phyloP scores from a whole-genome alignment of 306 rosid species.

The Inga leiocalycina region DNA sequence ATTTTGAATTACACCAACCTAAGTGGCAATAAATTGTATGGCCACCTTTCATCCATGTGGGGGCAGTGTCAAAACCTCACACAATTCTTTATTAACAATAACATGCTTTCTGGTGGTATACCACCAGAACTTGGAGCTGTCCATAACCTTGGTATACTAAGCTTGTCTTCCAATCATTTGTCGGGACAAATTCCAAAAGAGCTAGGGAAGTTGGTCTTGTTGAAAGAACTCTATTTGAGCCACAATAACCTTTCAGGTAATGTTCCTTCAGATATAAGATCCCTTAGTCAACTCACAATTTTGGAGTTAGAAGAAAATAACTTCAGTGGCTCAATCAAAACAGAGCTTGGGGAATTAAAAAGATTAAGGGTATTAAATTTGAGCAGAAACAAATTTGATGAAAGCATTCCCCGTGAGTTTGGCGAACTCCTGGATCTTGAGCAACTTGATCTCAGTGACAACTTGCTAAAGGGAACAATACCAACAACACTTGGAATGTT shows the following conservation, averaged over 20 bases:
- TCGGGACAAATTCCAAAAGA: slow-evolving; percentile 38
- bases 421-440: too few species aligned
- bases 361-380: not conserved
- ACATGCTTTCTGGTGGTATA: slow-evolving; percentile 30
- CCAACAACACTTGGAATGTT: too few species aligned
- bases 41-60: slow-evolving; percentile 29
- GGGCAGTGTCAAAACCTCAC: not conserved
- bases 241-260: slow-evolving; percentile 3
- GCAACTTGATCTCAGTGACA: too few species aligned
- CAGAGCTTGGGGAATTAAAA: not conserved
- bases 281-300: not conserved
- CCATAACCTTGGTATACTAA: slow-evolving; percentile 17
- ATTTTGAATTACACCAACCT: slow-evolving; percentile 6
- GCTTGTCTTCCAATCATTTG: slow-evolving; percentile 32
- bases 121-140: slow-evolving; percentile 21
- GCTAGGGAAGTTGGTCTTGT: not conserved
- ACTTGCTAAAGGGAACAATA: too few species aligned
- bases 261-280: not conserved
- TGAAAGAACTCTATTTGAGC: not conserved
- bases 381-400: too few species aligned
- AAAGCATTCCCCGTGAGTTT: not conserved
- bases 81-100: not conserved
- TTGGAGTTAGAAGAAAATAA: slow-evolving; percentile 11
- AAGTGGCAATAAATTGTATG: slow-evolving; percentile 36
- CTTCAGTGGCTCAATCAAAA: slow-evolving; percentile 1